phyloP scores from a whole-genome alignment of 2,329 filamentous ascomycete species.

The Hymenotorrendiella dingleyae region DNA sequence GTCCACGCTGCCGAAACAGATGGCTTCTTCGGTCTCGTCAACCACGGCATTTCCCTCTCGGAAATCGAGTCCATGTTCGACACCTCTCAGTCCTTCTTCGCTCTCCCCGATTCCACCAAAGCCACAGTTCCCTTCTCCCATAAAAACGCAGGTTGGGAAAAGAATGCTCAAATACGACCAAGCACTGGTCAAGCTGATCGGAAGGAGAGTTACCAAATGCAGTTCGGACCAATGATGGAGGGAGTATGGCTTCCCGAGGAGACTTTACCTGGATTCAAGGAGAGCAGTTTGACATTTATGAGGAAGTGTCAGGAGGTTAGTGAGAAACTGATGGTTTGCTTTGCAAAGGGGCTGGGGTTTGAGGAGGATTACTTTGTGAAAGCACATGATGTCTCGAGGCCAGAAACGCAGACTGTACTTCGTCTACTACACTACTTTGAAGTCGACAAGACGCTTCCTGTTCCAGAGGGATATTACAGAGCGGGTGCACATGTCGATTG shows the following conservation, averaged over 20 bases:
- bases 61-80: conserved; percentile 40
- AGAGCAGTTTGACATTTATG: conserved; percentile 33
- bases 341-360: conserved; percentile 48
- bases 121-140: conserved; percentile 44
- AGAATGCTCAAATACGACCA: conserved; percentile 47
- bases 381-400: conserved; percentile 42
- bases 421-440: conserved; percentile 54
- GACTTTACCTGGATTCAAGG: conserved; percentile 42
- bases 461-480: conserved; percentile 45
- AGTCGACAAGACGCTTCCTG: conserved; percentile 31
- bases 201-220: conserved; percentile 54
- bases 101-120: conserved; percentile 42
- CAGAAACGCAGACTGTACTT: conserved; percentile 47
- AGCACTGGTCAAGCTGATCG: conserved; percentile 49
- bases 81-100: conserved; percentile 43
- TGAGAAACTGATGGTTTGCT: conserved; percentile 49
- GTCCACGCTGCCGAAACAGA: conserved; percentile 49
- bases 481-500: conserved; percentile 61
- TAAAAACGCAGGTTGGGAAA: conserved; percentile 47
- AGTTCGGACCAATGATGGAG: conserved; percentile 37
- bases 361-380: conserved; percentile 47
- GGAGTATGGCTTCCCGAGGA: conserved; percentile 30
- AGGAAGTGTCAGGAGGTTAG: conserved; percentile 36
- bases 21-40: conserved; percentile 51
- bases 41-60: conserved; percentile 38